phyloP scores from a whole-genome alignment of 2,329 filamentous ascomycete genomes.

The Colletotrichum sp. region DNA sequence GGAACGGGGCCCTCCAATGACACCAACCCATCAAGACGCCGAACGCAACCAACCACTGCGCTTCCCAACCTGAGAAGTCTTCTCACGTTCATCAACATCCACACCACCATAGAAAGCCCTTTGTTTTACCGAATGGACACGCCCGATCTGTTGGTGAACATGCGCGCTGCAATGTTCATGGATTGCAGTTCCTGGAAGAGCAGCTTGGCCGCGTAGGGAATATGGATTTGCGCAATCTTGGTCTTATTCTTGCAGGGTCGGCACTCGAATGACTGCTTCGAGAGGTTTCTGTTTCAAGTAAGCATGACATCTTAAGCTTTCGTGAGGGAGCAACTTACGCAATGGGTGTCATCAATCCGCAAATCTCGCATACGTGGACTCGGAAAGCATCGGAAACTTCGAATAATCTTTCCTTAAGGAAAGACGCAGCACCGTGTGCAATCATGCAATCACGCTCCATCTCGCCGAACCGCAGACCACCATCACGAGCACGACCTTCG shows the following conservation, averaged over 20 bases:
- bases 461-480: conserved; percentile 98
- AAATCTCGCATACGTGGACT: conserved; percentile 98
- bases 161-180: conserved; percentile 97
- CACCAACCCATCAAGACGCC: background rate
- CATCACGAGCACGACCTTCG: conserved; percentile 96
- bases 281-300: conserved; percentile 73
- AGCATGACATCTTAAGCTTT: conserved; percentile 27
- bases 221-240: conserved; percentile 96
- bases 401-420: conserved; percentile 96
- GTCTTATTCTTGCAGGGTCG: conserved; percentile 99
- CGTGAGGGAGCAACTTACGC: conserved; percentile 71
- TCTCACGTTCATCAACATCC: background rate
- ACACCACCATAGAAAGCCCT: background rate
- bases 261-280: conserved; percentile 96
- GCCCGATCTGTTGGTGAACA: conserved; percentile 90
- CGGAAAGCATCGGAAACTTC: conserved; percentile 98
- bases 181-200: conserved; percentile 97
- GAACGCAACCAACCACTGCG: background rate
- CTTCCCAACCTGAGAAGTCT: background rate
- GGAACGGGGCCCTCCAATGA: background rate
- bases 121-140: conserved; percentile 67
- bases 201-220: conserved; percentile 96
- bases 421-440: conserved; percentile 95
- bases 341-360: conserved; percentile 97
- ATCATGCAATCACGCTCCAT: conserved; percentile 99